phyloP scores from a whole-genome alignment of 73 alveolate genomes.

The Tetrahymena elliotti region DNA sequence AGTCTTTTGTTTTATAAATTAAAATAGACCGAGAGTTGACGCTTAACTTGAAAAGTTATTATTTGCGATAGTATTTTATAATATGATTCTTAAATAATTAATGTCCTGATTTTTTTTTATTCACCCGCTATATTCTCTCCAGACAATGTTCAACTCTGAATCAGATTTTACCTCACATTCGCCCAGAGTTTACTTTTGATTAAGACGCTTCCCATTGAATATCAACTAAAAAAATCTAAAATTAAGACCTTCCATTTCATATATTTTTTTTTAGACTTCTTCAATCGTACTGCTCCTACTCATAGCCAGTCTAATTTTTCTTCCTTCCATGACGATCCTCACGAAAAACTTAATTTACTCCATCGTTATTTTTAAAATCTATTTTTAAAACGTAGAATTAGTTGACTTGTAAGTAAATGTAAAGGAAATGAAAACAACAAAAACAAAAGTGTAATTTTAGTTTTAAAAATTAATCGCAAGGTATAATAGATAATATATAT shows the following conservation, averaged over 20 bases:
- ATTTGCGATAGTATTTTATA: too few species aligned
- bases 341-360: not conserved
- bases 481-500: too few species aligned
- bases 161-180: not conserved
- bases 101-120: not conserved
- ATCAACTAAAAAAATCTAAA: not conserved
- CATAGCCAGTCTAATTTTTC: not conserved
- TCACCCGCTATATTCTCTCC: constrained; percentile 1
- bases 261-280: not conserved
- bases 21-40: not conserved
- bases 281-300: not conserved
- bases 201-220: not conserved
- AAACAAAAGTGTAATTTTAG: too few species aligned
- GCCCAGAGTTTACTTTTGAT: not conserved
- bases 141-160: not conserved
- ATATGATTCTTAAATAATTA: not conserved
- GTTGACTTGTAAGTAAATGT: not conserved
- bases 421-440: too few species aligned
- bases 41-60: not conserved
- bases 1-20: too few species aligned
- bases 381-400: not conserved
- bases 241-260: not conserved
- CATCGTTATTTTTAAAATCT: not conserved
- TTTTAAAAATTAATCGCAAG: not conserved
- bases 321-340: not conserved